Conservation (phyloP, 495 filamentous ascomycete genomes). For the Diplogelasinospora grovesii region DNA sequence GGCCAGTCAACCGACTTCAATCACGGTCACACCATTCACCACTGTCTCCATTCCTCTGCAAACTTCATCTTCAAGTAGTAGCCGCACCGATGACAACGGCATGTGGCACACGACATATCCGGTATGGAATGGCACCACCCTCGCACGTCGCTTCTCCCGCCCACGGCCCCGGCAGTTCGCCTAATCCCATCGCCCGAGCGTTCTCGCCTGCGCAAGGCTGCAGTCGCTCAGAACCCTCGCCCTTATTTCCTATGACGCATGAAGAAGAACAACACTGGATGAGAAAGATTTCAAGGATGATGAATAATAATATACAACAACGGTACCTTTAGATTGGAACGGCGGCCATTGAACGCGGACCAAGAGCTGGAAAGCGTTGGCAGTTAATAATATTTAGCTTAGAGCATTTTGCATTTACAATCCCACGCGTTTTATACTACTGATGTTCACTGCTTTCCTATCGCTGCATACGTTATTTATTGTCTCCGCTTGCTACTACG, state of each 20-base stretch:
- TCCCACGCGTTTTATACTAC: too few species aligned
- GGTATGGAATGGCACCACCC: slow-evolving; percentile 31
- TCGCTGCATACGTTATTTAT: too few species aligned
- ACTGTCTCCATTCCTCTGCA: slow-evolving; percentile 2
- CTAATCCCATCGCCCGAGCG: too few species aligned
- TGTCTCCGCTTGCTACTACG: too few species aligned
- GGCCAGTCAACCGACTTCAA: neutral
- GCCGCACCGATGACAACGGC: slow-evolving; percentile 23
- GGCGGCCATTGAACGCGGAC: slow-evolving; percentile 11
- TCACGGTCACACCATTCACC: neutral
- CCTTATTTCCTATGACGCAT: too few species aligned
- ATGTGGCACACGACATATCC: slow-evolving; percentile 36
- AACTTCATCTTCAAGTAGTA: slow-evolving; percentile 7
- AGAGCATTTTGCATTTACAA: too few species aligned
- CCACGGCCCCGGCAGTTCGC: slow-evolving; percentile 5
- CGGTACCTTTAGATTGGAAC: neutral
- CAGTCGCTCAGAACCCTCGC: too few species aligned
- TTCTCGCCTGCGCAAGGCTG: too few species aligned
- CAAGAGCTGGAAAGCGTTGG: slow-evolving; percentile 25
- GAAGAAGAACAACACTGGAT: too few species aligned
- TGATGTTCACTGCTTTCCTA: too few species aligned
- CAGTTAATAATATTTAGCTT: neutral
- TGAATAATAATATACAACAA: slow-evolving; percentile 6
- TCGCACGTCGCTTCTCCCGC: slow-evolving; percentile 9
- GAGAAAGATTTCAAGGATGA: too few species aligned